Percentiles rank a stretch among this genome's conserved stretches.
Evolutionary conservation across 306 rosid species (phyloP).

Genomic region (Amphicarpaea edgeworthii): DNA sequence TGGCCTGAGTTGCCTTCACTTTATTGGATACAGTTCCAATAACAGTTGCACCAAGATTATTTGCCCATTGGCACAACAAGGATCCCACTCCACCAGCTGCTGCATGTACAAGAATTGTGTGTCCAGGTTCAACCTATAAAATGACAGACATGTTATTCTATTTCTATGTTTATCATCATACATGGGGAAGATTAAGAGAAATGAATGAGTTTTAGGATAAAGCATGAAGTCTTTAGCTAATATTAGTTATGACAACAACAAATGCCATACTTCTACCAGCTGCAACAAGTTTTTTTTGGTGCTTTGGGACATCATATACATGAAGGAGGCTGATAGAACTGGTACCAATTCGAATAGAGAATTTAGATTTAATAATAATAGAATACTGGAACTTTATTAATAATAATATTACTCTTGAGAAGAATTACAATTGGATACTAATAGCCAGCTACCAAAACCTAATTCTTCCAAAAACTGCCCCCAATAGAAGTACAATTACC

Average conservation of each 20-base stretch:
- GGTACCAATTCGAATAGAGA: too few species aligned
- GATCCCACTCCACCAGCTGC: conserved; percentile 96
- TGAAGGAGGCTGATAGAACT: too few species aligned
- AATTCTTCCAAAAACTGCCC: too few species aligned
- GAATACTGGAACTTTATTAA: too few species aligned
- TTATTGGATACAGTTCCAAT: conserved; percentile 77
- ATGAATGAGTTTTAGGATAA: neutral
- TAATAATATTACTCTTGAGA: too few species aligned
- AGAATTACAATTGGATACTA: too few species aligned
- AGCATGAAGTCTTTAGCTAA: neutral
- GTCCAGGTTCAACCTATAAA: conserved; percentile 73
- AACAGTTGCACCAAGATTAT: conserved; percentile 80
- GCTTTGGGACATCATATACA: neutral
- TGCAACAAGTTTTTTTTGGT: neutral
- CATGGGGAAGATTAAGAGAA: conserved; percentile 7
- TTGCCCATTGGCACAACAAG: conserved; percentile 84
- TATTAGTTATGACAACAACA: neutral
- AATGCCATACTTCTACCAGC: neutral
- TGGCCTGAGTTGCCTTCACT: conserved; percentile 82
- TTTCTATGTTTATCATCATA: conserved; percentile 10
- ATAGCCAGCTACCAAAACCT: too few species aligned
- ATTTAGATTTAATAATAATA: too few species aligned
- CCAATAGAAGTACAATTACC: too few species aligned
- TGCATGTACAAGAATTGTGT: conserved; percentile 76
- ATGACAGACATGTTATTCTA: neutral